Evolutionary conservation across 2,329 filamentous ascomycete species (phyloP).

Genomic region (Aspergillus arachidicola): DNA sequence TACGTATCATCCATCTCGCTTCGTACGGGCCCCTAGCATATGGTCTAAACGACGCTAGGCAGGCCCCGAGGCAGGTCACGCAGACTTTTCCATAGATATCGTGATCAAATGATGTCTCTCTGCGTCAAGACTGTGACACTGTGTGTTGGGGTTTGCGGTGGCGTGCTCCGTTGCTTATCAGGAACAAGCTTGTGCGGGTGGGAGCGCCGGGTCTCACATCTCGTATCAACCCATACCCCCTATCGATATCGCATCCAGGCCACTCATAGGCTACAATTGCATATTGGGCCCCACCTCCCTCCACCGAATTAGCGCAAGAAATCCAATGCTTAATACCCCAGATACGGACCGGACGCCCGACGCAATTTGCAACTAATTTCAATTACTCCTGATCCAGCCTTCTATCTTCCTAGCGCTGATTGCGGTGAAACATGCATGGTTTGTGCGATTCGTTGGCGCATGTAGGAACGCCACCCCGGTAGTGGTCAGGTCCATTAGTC

Average conservation of each 20-base stretch:
- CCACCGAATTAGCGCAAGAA: neutral
- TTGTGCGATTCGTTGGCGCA: neutral
- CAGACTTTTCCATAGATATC: neutral
- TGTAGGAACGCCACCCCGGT: neutral
- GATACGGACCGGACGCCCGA: neutral
- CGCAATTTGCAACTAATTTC: neutral
- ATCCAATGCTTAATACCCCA: slow-evolving; percentile 4
- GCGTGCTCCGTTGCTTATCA: slow-evolving; percentile 13
- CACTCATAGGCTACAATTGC: neutral
- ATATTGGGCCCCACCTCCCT: neutral
- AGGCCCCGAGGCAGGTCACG: neutral
- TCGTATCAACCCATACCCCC: neutral
- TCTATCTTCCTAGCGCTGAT: neutral
- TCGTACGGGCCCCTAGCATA: neutral
- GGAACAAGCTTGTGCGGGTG: slow-evolving; percentile 15
- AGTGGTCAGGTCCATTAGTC: neutral
- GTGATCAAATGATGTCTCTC: neutral
- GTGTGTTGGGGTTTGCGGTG: neutral
- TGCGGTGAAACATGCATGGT: neutral
- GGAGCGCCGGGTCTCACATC: neutral
- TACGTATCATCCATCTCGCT: too few species aligned
- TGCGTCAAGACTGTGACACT: neutral
- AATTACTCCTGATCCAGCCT: neutral
- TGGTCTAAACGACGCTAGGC: neutral
- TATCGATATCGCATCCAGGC: neutral